A percentile compares a stretch with the other conserved stretches of the same genome.
These are phyloP conservation scores for Brachypodium distachyon DNA, from an alignment of 202 grass and related monocot species.

Conservation along the genomic window DNA sequence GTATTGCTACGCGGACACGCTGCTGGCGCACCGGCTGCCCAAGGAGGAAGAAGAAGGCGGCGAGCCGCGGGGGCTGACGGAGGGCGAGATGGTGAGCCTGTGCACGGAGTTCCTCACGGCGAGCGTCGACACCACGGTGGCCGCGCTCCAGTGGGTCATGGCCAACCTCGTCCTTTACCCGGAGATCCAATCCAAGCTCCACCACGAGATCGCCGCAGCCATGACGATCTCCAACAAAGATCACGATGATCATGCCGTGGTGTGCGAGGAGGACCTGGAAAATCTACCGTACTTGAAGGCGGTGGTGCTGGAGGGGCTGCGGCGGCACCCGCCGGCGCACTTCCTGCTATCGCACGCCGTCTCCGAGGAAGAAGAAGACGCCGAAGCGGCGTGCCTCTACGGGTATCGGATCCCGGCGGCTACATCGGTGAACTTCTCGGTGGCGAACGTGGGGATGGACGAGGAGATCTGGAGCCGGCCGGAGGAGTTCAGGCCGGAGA, in stretches of 20 bases:
- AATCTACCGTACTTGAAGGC: constrained; percentile 64
- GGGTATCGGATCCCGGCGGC: constrained; percentile 50
- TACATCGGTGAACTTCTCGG: constrained; percentile 42
- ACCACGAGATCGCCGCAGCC: constrained; percentile 27
- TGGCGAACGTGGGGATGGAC: constrained; percentile 24
- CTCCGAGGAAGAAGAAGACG: neutral
- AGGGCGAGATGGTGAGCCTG: constrained; percentile 54
- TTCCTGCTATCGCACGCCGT: constrained; percentile 56
- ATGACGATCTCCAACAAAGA: neutral
- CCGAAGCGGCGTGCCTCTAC: constrained; percentile 28
- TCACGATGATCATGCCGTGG: neutral
- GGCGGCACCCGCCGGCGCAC: constrained; percentile 62
- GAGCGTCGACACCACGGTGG: constrained; percentile 57
- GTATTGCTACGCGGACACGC: constrained; percentile 31
- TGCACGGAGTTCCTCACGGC: constrained; percentile 69
- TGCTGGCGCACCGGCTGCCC: neutral
- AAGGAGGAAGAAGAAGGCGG: neutral
- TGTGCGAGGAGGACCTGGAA: constrained; percentile 45
- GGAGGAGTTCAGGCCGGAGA: constrained; percentile 35
- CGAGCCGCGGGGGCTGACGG: constrained; percentile 8
- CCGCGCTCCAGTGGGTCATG: constrained; percentile 67
- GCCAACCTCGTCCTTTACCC: constrained; percentile 57
- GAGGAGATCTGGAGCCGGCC: constrained; percentile 23
- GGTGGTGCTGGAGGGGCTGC: constrained; percentile 62
- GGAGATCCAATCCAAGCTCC: constrained; percentile 37